Percentiles rank a stretch among this genome's conserved stretches.
Evolutionary conservation across 352 stramenopile genomes (phyloP).

Genomic region (Pythium plurisporium): DNA sequence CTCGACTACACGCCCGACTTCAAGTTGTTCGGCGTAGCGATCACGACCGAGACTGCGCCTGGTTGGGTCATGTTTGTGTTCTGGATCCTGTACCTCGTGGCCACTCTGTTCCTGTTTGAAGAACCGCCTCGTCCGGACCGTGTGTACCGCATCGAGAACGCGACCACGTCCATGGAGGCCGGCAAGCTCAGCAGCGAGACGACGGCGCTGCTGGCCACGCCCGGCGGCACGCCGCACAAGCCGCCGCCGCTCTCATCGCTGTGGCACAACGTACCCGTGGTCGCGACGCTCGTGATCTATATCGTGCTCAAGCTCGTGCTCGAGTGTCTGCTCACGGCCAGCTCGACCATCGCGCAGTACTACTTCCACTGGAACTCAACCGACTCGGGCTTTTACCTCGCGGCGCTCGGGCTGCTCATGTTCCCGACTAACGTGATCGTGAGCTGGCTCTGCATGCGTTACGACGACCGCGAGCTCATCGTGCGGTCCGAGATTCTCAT

Average conservation of each 20-base stretch:
- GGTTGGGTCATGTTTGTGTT: constrained; percentile 88
- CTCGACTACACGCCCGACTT: constrained; percentile 78
- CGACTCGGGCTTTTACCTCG: constrained; percentile 84
- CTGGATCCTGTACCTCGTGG: constrained; percentile 60
- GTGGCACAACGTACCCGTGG: constrained; percentile 70
- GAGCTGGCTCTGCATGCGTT: constrained; percentile 83
- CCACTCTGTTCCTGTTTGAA: constrained; percentile 53
- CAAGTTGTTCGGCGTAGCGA: constrained; percentile 42
- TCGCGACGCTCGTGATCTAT: constrained; percentile 82
- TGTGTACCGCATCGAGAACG: constrained; percentile 41
- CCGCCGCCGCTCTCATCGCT: constrained; percentile 48
- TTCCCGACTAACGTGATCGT: constrained; percentile 91
- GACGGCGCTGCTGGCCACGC: constrained; percentile 34
- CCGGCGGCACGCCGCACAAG: constrained; percentile 9
- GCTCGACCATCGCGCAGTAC: constrained; percentile 79
- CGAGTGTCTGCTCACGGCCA: constrained; percentile 85
- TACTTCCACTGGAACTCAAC: constrained; percentile 90
- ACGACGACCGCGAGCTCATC: constrained; percentile 92
- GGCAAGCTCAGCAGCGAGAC: constrained; percentile 35
- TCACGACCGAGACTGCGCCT: constrained; percentile 87
- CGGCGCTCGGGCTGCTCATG: constrained; percentile 86
- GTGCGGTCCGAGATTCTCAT: constrained; percentile 83
- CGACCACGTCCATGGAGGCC: constrained; percentile 34
- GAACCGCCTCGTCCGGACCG: constrained; percentile 55
- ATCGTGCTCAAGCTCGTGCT: constrained; percentile 91